Evolutionary conservation across 1,284 basidiomycete species (phyloP), one percentile per base, ranked within the genome.

Genomic region (Erythrobasidium hasegawianum): DNA sequence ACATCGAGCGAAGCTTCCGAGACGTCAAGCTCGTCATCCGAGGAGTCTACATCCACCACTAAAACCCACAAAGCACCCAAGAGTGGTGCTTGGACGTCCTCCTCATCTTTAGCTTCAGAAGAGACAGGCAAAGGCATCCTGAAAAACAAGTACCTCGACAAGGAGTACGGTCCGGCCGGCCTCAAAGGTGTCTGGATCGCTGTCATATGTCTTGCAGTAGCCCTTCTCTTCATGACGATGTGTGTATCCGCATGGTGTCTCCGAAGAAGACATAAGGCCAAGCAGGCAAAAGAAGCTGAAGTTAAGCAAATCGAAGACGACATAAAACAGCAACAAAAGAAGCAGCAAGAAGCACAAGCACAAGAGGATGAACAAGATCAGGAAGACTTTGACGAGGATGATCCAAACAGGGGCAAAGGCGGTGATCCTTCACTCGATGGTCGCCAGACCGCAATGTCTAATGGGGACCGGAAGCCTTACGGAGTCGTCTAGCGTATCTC

Each of bases 401-500:
- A 47, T 47, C 33, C 33, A 33, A 11, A 33, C 33, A 33, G 33
- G 33, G 33, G 33, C 33, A 33, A 33, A 8, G 45, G 45, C 45
- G 45, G 22, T 11, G 33, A 58, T 41, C 7, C 10, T 16, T 14
- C 33, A 41, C 26, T 43, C 4, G 41, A 41, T 18, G 20, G 22
- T 13, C 8, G 11, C 4, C 41, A 58, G 1, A 45, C 43, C 13
- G 8, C 22, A 1, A 43, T 45, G n/a, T 27, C 43, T 20, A 41
- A 45, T 41, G 22, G 27, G 8, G 41, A 47, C 14, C 43, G 57
- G n/a, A 33, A 26, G 57, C 57, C 57, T 13, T 58, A 24, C 22
- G 9, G 33, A 14, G 57, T 58, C 2, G 41, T 58, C 3, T 58
- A 45, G 40, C 14, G n/a, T n/a, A n/a, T n/a, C n/a, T n/a, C n/a